Evolutionary conservation across 2,329 filamentous ascomycete species (phyloP), one percentile per base, ranked within the genome.

Genomic region (Hyphodiscus sp.): DNA sequence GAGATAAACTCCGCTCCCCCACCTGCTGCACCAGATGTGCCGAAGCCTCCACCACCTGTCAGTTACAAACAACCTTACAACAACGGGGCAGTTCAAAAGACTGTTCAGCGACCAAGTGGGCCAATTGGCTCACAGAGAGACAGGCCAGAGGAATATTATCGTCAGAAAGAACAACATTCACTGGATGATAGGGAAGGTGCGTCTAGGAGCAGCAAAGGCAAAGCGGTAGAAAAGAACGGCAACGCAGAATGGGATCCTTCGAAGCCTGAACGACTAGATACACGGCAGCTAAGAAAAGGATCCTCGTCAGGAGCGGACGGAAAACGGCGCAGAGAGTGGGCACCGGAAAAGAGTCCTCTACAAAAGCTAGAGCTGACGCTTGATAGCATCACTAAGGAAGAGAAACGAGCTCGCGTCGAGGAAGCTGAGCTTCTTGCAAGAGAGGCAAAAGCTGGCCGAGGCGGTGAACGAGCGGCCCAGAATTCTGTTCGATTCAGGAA

Each of bases 361-460:
- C 92, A 99, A 71, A 94, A 86, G 74, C 81, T 99, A 61, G 92
- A 99, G 74, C 82, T 89, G 66, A 94, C 89, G 64, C 79, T 97
- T 65, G 87, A 87, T 70, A 91, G 88, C 71, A 92, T 96, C 70
- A 96, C 88, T 69, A 97, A 96, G 70, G 91, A 96, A 72, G 91
- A 96, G 71, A 95, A 95, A 70, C 81, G 92, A 59, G 90, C 91
- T 9, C 81, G 89, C 46, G 83, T 92, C 4, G 81, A 91, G 67
- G 87, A 92, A 63, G 90, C 90, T 6, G 92, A 96, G 69, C 78
- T 83, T 61, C 80, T 81, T 44, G 80, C 85, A 18, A 81, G 84
- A 61, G 85, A 92, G 60, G 59, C 60, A 6, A 66, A 62, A 42
- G 54, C 63, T 20, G 60, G 61, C 62, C 69, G 57, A 19, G 55